Base-by-base conservation (phyloP, 371 early-diverging fungal genomes). In the Saksenaea oblongispora region DNA sequence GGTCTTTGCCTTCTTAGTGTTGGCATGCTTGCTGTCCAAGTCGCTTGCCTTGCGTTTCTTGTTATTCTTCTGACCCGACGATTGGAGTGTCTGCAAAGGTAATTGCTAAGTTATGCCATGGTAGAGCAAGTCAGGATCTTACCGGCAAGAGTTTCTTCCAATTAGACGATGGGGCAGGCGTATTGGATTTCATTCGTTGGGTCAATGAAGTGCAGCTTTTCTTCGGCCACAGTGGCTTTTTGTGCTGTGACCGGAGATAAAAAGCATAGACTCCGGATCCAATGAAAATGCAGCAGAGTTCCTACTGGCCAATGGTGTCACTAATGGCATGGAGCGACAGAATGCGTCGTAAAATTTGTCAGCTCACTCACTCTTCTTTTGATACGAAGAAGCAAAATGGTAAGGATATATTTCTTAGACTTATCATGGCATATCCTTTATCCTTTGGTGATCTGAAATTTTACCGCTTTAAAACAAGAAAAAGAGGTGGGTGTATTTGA, bases 111-210 rank as follows among this genome's bases (percentile, higher is more conserved):
- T 51, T 15, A 26, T 42, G n/a, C 26, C 34, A 36, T 59, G 39
- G 17, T 9, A 41, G 34, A n/a, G n/a, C 28, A n/a, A n/a, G 22
- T 1, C n/a, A 36, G 35, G 5, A 55, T 26, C 70, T 64, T 74
- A 72, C 78, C 17, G 73, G 59, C 35, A 74, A 59, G 1, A 84
- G 64, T 44, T 74, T 76, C 55, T 84, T 86, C 86, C 86, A 84
- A 67, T 86, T 86, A 14, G 84, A 83, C 24, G 84, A 84, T 34
- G 84, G 79, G 0, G 75, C 67, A 3, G 72, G 62, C 37, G 51
- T 47, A 22, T 71, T 78, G 34, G 76, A 47, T 55, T 56, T 47
- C 44, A 59, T 62, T 58, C 64, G 62, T 42, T 51, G 31, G 47
- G 36, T 51, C 39, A 39, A 35, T 37, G 24, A 57, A 36, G 34